Evolutionary conservation across 108 stramenopile genomes (phyloP), one percentile per base, ranked within the genome.

Genomic region (Epithemia pelagica): DNA sequence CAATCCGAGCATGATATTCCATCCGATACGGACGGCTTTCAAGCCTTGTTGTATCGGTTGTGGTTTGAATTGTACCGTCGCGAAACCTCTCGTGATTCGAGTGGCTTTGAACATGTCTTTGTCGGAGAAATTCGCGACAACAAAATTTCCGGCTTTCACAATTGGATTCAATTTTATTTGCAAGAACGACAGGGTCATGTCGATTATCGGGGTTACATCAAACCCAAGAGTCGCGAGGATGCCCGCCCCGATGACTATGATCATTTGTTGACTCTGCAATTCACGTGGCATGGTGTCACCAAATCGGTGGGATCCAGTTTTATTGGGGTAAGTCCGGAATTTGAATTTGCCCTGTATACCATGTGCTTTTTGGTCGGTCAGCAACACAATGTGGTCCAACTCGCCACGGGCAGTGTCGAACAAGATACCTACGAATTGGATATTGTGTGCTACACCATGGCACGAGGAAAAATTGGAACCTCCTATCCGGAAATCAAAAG

Each of bases 101-200:
- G 82, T 23, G 94, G 94, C 19, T 96, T 96, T 67, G 96, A 96
- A 55, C 96, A 96, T 65, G 94, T 95, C 15, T 96, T 96, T 67
- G 88, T 95, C 8, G 96, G 96, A 18, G 96, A 96, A 73, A 82
- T 91, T 23, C 87, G 87, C 66, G 67, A 89, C 53, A 84, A 71
- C 2, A 37, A 84, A 33, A 74, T 92, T 26, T 76, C 73, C 22
- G 96, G 96, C 0, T 85, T 96, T 64, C 96, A 96, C 73, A 96
- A 96, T 71, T 96, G 96, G 96, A 83, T 96, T 59, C 79, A 85
- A 66, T 88, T 95, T 26, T 96, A 89, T 58, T 61, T 87, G 32
- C 89, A 94, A 62, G 96, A 96, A 69, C 78, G 83, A 79, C 77
- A 70, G 32, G 90, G 91, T 18, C 66, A 70, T 28, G 61, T 96